Evolutionary conservation across 345 rosid genomes (phyloP).

Genomic region (Hibiscus tridactylites): DNA sequence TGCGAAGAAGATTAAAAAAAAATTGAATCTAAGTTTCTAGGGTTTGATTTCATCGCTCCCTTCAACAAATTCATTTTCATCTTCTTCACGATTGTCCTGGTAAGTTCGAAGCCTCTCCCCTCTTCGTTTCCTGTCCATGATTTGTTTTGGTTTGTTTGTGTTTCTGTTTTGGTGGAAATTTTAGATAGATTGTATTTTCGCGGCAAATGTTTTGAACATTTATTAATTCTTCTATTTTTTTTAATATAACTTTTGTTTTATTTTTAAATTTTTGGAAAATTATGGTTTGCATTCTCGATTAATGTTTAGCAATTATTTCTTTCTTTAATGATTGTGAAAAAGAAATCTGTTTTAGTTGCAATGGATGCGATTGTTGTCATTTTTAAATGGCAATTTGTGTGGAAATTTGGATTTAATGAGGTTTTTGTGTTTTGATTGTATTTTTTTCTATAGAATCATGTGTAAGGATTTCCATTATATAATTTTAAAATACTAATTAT

Average conservation of each 20-base stretch:
- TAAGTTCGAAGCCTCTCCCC: background rate
- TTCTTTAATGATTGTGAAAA: background rate
- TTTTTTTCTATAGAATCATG: background rate
- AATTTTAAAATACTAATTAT: background rate
- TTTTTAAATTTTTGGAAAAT: background rate
- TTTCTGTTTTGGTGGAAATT: background rate
- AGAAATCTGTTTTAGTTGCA: background rate
- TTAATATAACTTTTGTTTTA: background rate
- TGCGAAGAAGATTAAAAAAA: background rate
- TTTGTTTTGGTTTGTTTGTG: background rate
- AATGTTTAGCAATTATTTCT: too few species aligned
- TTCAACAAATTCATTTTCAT: background rate
- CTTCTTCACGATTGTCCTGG: background rate
- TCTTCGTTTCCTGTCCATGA: background rate
- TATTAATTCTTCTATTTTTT: background rate
- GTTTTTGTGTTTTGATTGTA: background rate
- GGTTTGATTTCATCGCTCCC: background rate
- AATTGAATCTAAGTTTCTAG: constrained; percentile 2
- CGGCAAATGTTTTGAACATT: background rate
- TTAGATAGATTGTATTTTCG: too few species aligned
- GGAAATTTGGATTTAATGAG: background rate
- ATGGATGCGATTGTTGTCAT: background rate
- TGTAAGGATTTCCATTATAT: background rate
- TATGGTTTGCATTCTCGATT: background rate
- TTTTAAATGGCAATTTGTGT: background rate